Evolutionary conservation across 2,329 filamentous ascomycete genomes (phyloP).

Genomic region (Nectriaceae sp.): DNA sequence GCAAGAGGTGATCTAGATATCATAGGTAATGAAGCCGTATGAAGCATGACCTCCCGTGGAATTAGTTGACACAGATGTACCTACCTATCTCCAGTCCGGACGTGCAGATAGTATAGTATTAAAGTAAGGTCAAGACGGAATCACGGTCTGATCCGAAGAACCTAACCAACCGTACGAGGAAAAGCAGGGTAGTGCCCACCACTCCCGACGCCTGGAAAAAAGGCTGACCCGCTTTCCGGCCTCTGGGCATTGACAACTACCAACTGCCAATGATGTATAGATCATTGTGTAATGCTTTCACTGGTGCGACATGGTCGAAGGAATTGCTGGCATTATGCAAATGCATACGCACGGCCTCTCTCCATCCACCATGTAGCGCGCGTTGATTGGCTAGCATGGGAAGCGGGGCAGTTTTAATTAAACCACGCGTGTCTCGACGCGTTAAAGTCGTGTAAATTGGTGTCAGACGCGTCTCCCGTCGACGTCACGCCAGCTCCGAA

Average conservation of each 20-base stretch:
- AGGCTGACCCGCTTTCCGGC: conserved; percentile 58
- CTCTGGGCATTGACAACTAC: conserved; percentile 55
- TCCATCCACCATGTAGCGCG: no score
- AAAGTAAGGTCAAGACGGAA: background rate
- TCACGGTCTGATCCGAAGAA: conserved; percentile 48
- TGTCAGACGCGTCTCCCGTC: no score
- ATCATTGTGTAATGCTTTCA: conserved; percentile 33
- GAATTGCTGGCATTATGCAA: conserved; percentile 23
- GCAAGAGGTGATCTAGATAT: conserved; percentile 35
- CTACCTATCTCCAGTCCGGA: conserved; percentile 51
- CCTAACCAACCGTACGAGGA: no score
- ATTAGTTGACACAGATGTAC: conserved; percentile 39
- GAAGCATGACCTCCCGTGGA: conserved; percentile 35
- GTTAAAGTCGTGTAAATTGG: no score
- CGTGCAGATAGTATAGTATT: conserved; percentile 53
- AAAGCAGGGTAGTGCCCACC: conserved; percentile 57
- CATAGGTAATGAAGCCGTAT: conserved; percentile 34
- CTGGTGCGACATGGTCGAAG: conserved; percentile 24
- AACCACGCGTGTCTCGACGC: no score
- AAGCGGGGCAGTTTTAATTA: no score
- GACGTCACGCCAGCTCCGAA: no score
- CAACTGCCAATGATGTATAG: conserved; percentile 46
- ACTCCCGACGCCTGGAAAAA: conserved; percentile 60
- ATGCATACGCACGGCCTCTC: no score
- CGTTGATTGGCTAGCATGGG: no score